Evolutionary conservation across 352 stramenopile genomes (phyloP).

Genomic region (Globisporangium splendens): DNA sequence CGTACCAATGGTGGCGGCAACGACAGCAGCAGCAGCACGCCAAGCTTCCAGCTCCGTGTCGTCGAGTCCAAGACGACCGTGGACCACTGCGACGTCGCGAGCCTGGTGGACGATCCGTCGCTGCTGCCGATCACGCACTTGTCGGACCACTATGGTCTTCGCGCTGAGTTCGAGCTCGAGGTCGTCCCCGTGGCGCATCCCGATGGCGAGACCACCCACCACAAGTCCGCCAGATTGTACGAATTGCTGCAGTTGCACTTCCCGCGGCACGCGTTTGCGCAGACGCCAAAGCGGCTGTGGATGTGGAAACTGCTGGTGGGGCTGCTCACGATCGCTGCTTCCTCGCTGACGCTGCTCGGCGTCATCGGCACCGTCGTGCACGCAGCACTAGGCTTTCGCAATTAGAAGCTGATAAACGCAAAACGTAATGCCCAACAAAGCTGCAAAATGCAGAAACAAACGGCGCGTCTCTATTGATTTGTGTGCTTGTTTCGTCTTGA

Average conservation of each 20-base stretch:
- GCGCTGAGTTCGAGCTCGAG: conserved; percentile 49
- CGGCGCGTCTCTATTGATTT: conserved; percentile 1
- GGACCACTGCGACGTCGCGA: conserved; percentile 47
- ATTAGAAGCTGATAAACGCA: neutral
- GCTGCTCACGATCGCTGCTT: conserved; percentile 9
- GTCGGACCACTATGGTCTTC: conserved; percentile 76
- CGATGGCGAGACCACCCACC: conserved; percentile 29
- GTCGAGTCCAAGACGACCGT: conserved; percentile 42
- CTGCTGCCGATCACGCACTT: conserved; percentile 69
- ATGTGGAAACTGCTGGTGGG: conserved; percentile 58
- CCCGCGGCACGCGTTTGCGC: conserved; percentile 53
- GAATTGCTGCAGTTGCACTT: conserved; percentile 72
- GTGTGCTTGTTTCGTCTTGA: conserved; percentile 6
- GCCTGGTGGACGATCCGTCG: conserved; percentile 8
- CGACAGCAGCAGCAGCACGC: conserved; percentile 26
- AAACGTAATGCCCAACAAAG: no score
- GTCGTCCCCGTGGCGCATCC: conserved; percentile 35
- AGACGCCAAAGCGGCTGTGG: conserved; percentile 54
- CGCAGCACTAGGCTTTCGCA: conserved; percentile 1
- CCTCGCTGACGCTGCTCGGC: neutral
- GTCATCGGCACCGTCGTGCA: conserved; percentile 5
- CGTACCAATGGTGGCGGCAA: no score
- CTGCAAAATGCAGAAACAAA: neutral
- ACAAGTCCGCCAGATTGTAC: conserved; percentile 29
- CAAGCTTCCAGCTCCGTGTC: conserved; percentile 38